Conservation (phyloP, 78 protist species). For the Dictyostelium firmibasis region DNA sequence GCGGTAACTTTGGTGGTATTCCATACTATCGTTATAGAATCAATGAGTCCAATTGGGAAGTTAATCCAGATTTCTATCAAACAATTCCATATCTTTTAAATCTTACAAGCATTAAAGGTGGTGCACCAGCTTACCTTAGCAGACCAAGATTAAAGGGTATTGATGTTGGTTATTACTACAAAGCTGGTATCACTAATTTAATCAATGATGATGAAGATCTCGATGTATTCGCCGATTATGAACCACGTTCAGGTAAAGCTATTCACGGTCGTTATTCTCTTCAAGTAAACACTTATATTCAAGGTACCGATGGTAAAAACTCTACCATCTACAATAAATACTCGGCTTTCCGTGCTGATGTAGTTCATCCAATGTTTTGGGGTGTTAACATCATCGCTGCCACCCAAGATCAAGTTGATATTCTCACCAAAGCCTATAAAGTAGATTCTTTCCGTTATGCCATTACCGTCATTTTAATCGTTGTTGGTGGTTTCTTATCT, state of each 20-base stretch:
- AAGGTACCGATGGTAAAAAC: not conserved
- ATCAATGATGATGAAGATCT: not conserved
- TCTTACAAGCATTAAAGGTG: not conserved
- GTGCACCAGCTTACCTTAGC: conserved; percentile 34
- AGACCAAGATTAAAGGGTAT: conserved; percentile 67
- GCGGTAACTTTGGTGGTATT: conserved; percentile 14
- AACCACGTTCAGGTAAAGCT: conserved; percentile 74
- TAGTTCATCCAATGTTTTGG: conserved; percentile 65
- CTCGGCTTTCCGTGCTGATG: not conserved
- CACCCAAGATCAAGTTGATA: conserved; percentile 29
- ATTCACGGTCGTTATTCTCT: conserved; percentile 67
- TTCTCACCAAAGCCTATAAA: conserved; percentile 11
- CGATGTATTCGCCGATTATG: conserved; percentile 56
- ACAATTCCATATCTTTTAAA: conserved; percentile 33
- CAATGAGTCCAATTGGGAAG: not conserved
- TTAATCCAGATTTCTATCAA: not conserved
- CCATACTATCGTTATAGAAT: conserved; percentile 54
- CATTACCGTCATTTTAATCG: conserved; percentile 42
- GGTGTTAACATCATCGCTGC: conserved; percentile 43
- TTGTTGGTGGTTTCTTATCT: conserved; percentile 62
- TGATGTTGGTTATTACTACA: conserved; percentile 16
- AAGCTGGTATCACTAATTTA: conserved; percentile 41
- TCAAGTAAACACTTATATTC: conserved; percentile 44
- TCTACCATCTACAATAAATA: not conserved
- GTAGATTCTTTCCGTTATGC: conserved; percentile 51